Evolutionary conservation across 2,329 filamentous ascomycete species (phyloP).

Genomic region (Epichloe typhina): DNA sequence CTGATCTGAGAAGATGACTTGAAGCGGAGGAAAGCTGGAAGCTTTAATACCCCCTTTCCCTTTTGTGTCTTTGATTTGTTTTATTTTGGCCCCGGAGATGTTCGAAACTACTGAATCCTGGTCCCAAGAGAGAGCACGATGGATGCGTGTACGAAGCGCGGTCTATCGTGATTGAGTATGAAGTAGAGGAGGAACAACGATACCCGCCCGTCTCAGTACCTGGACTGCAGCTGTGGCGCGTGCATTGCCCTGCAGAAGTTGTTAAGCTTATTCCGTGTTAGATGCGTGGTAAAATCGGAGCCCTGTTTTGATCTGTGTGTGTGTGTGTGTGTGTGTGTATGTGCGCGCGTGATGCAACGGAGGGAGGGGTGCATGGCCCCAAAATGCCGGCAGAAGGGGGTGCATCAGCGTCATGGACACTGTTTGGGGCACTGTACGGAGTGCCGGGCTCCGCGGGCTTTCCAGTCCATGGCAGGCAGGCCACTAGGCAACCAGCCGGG

Average conservation of each 20-base stretch:
- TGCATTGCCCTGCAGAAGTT: background rate
- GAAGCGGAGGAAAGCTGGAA: background rate
- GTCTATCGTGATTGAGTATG: background rate
- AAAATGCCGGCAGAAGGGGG: too few relatives aligned
- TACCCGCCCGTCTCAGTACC: slow-evolving; percentile 4
- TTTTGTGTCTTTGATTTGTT: background rate
- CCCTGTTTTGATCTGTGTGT: too few relatives aligned
- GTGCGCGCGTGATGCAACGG: too few relatives aligned
- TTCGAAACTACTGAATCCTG: background rate
- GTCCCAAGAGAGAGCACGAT: background rate
- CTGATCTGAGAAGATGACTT: background rate
- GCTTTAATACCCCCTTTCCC: slow-evolving; percentile 5
- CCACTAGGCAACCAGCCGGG: too few relatives aligned
- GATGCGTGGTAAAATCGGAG: background rate
- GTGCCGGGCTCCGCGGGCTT: too few relatives aligned
- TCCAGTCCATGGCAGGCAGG: too few relatives aligned
- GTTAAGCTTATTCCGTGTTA: background rate
- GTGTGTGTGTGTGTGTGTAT: too few relatives aligned
- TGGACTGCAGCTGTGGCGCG: background rate
- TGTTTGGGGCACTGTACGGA: too few relatives aligned
- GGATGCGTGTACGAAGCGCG: background rate
- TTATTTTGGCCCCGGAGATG: background rate
- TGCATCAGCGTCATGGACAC: too few relatives aligned
- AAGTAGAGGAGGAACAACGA: slow-evolving; percentile 4
- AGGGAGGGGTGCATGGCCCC: too few relatives aligned